These are phyloP conservation scores for Coccomyxa subellipsoidea DNA, from an alignment of 163 green algal species.

Conservation along the genomic window DNA sequence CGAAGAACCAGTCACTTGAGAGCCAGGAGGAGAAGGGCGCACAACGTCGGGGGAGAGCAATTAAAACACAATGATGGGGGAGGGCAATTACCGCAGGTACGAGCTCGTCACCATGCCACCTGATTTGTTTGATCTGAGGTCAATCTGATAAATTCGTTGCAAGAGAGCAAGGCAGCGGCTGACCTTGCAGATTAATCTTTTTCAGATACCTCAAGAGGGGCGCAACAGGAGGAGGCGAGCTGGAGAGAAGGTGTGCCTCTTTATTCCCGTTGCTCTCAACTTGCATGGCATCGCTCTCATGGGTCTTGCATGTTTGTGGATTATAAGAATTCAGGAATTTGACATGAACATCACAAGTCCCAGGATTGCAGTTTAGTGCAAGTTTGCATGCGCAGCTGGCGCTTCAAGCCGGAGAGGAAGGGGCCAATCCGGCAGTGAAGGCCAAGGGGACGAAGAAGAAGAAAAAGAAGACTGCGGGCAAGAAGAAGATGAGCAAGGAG, in stretches of 20 bases:
- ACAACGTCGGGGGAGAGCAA: neutral
- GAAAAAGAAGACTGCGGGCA: neutral
- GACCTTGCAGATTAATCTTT: no score
- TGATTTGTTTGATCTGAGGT: no score
- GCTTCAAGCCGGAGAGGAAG: neutral
- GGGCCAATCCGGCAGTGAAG: neutral
- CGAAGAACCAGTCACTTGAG: neutral
- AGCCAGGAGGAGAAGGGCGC: neutral
- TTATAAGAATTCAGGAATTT: no score
- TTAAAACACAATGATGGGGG: neutral
- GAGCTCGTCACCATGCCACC: no score
- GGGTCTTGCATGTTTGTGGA: no score
- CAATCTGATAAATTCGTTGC: no score
- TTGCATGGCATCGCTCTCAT: no score
- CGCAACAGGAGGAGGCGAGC: neutral
- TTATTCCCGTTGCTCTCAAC: neutral
- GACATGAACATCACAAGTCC: no score
- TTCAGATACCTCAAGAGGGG: neutral
- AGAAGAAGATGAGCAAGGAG: neutral
- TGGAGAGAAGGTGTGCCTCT: neutral
- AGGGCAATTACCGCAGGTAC: neutral
- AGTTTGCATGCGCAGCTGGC: neutral
- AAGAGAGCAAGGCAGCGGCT: no score
- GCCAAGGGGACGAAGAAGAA: neutral
- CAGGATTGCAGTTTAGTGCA: neutral